phyloP scores from a whole-genome alignment of 2,329 filamentous ascomycete species.

The Conoideocrella luteorostrata region DNA sequence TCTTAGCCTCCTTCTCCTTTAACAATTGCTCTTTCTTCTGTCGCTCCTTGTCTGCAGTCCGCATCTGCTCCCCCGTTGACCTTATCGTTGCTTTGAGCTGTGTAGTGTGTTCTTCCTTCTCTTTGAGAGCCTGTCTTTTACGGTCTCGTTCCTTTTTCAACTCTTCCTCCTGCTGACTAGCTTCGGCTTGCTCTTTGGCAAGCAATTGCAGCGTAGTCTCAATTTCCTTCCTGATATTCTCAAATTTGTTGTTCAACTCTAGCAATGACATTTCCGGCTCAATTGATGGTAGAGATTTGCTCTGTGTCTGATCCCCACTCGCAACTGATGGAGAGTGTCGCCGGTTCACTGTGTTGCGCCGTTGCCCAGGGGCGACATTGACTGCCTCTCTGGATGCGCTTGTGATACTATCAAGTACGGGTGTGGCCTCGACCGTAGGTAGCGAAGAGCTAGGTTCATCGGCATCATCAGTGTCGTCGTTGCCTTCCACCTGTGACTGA shows the following conservation, averaged over 20 bases:
- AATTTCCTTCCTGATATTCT: conserved; percentile 73
- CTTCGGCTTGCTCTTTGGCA: conserved; percentile 65
- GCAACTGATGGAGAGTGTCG: conserved; percentile 68
- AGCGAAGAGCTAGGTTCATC: conserved; percentile 44
- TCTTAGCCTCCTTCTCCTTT: conserved; percentile 62
- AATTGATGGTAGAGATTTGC: conserved; percentile 38
- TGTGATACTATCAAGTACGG: conserved; percentile 54
- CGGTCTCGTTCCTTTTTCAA: conserved; percentile 73
- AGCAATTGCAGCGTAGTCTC: conserved; percentile 70
- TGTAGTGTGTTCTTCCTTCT: conserved; percentile 85
- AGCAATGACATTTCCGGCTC: conserved; percentile 63
- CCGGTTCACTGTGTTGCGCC: conserved; percentile 57
- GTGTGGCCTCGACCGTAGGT: conserved; percentile 55
- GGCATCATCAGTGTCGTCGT: conserved; percentile 37
- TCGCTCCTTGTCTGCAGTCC: conserved; percentile 70
- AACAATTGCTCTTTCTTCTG: conserved; percentile 68
- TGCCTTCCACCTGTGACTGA: conserved; percentile 29
- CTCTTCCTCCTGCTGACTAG: conserved; percentile 57
- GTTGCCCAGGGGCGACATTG: conserved; percentile 38
- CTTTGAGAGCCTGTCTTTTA: conserved; percentile 69
- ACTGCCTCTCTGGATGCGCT: conserved; percentile 56
- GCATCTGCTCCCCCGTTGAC: conserved; percentile 73
- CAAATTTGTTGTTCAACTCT: conserved; percentile 74
- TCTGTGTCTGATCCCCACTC: conserved; percentile 43
- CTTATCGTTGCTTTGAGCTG: conserved; percentile 77